These are phyloP conservation scores for Salix koriyanagi DNA, from an alignment of 345 rosid species.

Conservation along the genomic window DNA sequence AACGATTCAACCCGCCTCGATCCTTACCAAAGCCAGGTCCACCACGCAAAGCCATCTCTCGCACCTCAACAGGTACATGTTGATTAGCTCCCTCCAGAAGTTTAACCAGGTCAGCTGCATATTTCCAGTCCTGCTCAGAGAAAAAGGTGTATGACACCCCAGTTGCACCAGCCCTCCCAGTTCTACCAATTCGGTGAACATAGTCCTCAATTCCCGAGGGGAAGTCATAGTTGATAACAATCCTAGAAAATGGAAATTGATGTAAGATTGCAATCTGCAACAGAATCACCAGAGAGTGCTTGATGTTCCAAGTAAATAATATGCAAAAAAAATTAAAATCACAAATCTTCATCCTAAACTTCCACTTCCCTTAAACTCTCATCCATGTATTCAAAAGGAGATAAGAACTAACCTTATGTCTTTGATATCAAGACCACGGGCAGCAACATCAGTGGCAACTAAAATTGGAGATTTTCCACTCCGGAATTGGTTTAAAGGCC, in stretches of 20 bases:
- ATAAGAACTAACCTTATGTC: slow-evolving; percentile 58
- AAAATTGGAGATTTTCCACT: slow-evolving; percentile 73
- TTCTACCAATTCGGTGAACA: slow-evolving; percentile 98
- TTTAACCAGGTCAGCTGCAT: slow-evolving; percentile 77
- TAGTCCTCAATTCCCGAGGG: slow-evolving; percentile 95
- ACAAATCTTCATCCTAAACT: no score
- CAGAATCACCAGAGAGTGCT: neutral
- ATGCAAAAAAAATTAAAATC: no score
- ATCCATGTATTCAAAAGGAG: neutral
- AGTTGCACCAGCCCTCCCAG: slow-evolving; percentile 98
- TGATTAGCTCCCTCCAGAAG: slow-evolving; percentile 92
- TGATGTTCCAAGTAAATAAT: no score
- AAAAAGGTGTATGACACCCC: slow-evolving; percentile 90
- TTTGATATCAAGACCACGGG: slow-evolving; percentile 93
- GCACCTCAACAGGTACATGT: slow-evolving; percentile 75
- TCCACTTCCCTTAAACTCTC: neutral
- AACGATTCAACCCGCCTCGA: slow-evolving; percentile 63
- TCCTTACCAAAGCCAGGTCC: slow-evolving; percentile 64
- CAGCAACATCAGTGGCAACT: slow-evolving; percentile 98
- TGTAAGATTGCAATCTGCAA: neutral
- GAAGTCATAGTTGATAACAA: slow-evolving; percentile 91
- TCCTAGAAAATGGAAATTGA: slow-evolving; percentile 38
- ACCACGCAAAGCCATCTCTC: slow-evolving; percentile 82
- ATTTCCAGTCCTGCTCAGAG: slow-evolving; percentile 87
- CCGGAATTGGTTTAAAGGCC: slow-evolving; percentile 86